Percentiles rank a stretch among this genome's conserved stretches.
These are phyloP conservation scores for Picochlorum sp. DNA, from an alignment of 139 green algal genomes.

Conservation along the genomic window DNA sequence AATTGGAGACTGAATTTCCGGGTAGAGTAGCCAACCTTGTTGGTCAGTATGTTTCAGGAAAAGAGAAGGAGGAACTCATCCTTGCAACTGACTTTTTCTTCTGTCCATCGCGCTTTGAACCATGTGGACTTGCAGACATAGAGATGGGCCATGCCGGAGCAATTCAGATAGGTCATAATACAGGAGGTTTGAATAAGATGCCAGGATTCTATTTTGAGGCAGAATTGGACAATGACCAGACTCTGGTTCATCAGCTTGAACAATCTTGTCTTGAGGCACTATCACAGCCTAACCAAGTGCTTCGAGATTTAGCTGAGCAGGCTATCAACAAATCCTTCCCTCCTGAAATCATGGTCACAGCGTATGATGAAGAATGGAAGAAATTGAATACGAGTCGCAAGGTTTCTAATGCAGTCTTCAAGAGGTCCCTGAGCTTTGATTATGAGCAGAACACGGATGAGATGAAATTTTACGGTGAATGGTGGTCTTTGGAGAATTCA, in stretches of 20 bases:
- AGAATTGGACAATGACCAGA: slow-evolving; percentile 10
- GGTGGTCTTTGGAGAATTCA: background rate
- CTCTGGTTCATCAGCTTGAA: slow-evolving; percentile 15
- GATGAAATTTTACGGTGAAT: background rate
- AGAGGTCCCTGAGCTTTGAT: too few species aligned
- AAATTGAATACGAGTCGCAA: slow-evolving; percentile 6
- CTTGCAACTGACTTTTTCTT: slow-evolving; percentile 34
- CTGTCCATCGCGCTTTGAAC: slow-evolving; percentile 35
- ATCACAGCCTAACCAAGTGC: background rate
- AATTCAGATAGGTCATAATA: slow-evolving; percentile 28
- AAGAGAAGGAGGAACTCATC: slow-evolving; percentile 28
- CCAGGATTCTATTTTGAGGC: slow-evolving; percentile 32
- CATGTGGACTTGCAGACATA: slow-evolving; percentile 37
- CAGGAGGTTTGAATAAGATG: slow-evolving; percentile 35
- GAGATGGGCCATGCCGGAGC: slow-evolving; percentile 33
- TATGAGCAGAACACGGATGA: background rate
- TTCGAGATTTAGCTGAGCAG: background rate
- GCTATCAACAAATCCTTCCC: slow-evolving; percentile 9
- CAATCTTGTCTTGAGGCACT: background rate
- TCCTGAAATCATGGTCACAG: slow-evolving; percentile 5
- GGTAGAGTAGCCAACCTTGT: slow-evolving; percentile 23
- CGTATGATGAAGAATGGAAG: slow-evolving; percentile 2
- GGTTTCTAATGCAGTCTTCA: too few species aligned
- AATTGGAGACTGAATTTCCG: slow-evolving; percentile 14
- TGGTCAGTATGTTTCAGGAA: slow-evolving; percentile 32